phyloP scores from a whole-genome alignment of 208 protist genomes.

The Trypanosoma lewisi region DNA sequence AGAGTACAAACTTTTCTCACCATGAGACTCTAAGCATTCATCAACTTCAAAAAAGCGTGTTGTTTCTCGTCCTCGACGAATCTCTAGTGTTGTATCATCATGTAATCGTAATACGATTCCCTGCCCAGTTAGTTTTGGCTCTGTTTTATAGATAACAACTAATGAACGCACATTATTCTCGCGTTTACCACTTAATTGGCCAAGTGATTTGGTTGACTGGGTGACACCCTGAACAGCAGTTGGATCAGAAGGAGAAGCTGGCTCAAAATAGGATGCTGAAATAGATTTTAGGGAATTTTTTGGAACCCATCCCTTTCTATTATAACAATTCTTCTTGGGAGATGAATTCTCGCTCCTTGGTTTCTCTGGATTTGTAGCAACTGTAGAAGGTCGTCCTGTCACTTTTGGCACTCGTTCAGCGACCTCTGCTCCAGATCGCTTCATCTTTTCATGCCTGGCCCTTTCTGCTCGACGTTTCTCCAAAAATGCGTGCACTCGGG shows the following conservation, averaged over 20 bases:
- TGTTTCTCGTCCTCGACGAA: conserved; percentile 30
- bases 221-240: neutral
- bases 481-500: conserved; percentile 65
- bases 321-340: no score
- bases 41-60: conserved; percentile 61
- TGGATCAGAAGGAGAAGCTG: neutral
- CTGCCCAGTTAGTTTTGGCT: neutral
- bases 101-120: conserved; percentile 21
- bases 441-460: conserved; percentile 29
- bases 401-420: conserved; percentile 6
- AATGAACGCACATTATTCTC: conserved; percentile 24
- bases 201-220: neutral
- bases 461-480: conserved; percentile 51
- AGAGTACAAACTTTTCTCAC: conserved; percentile 36
- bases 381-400: neutral
- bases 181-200: neutral
- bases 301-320: no score
- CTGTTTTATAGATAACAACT: conserved; percentile 13
- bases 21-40: conserved; percentile 50
- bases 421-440: conserved; percentile 14
- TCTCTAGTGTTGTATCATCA: conserved; percentile 33
- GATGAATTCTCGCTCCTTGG: no score
- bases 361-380: neutral
- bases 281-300: no score
- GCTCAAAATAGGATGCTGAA: no score